Conservation (phyloP, 1,139 yeast genomes). For the Hansenula lynferdii region DNA sequence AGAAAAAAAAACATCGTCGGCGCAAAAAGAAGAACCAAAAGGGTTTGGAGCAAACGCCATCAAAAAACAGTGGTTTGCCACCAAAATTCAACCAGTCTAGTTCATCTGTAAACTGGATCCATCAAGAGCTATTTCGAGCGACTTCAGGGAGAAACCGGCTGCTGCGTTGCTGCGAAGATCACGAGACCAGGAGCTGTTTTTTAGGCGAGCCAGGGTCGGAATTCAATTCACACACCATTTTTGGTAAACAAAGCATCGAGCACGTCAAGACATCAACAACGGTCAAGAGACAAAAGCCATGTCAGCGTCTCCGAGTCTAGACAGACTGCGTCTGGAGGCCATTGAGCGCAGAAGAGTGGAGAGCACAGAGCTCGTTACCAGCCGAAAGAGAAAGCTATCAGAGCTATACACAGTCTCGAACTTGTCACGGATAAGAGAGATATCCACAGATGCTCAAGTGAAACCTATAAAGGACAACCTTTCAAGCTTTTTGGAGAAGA, state of each 20-base stretch:
- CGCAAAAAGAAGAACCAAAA: neutral
- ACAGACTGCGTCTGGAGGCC: constrained; percentile 38
- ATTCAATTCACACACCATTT: neutral
- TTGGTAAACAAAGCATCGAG: neutral
- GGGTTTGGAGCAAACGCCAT: neutral
- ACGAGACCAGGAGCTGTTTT: neutral
- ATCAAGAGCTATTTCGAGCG: no score
- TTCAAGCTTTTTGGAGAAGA: constrained; percentile 37
- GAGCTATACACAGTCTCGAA: constrained; percentile 52
- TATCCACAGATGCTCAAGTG: constrained; percentile 23
- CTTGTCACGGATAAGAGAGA: constrained; percentile 18
- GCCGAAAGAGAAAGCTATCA: constrained; percentile 47
- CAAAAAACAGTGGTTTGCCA: neutral
- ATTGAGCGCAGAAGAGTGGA: constrained; percentile 38
- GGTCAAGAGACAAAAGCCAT: neutral
- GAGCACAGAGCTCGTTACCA: constrained; percentile 31
- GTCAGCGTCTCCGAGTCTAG: constrained; percentile 24
- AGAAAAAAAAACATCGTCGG: neutral
- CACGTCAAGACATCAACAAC: no score
- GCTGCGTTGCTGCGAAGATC: neutral
- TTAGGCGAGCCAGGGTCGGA: neutral
- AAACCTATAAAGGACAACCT: constrained; percentile 33
- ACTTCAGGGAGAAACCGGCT: no score
- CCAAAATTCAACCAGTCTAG: neutral
- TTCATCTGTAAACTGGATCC: no score